A percentile compares a stretch with the other conserved stretches of the same genome.
phyloP scores from a whole-genome alignment of 2,329 filamentous ascomycete species.

The Colletotrichum coccodes region DNA sequence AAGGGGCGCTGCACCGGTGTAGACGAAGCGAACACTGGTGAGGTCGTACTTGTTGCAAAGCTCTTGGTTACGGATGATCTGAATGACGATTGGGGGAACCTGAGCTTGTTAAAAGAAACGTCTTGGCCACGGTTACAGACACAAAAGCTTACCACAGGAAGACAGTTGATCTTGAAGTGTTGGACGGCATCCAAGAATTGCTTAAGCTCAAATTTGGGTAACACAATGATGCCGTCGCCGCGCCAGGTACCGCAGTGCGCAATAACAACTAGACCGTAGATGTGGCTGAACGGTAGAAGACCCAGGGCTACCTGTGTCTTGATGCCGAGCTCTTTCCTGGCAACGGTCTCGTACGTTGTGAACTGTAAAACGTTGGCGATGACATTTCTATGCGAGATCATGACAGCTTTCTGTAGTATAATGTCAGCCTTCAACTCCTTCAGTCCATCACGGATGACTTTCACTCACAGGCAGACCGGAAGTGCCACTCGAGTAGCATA shows the following conservation, averaged over 20 bases:
- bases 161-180: slow-evolving; percentile 72
- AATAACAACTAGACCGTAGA: slow-evolving; percentile 80
- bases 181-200: slow-evolving; percentile 72
- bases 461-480: slow-evolving; percentile 76
- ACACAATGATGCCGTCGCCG: slow-evolving; percentile 78
- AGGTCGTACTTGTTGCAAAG: slow-evolving; percentile 74
- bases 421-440: background rate
- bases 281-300: slow-evolving; percentile 83
- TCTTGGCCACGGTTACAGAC: background rate
- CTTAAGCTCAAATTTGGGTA: slow-evolving; percentile 81
- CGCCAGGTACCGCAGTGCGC: slow-evolving; percentile 73
- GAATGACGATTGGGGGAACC: slow-evolving; percentile 83
- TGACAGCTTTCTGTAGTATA: slow-evolving; percentile 76
- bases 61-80: slow-evolving; percentile 72
- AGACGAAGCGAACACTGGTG: slow-evolving; percentile 70
- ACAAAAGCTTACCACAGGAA: slow-evolving; percentile 68
- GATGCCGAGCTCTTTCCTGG: slow-evolving; percentile 48
- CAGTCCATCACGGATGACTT: background rate
- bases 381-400: slow-evolving; percentile 83
- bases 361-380: slow-evolving; percentile 81
- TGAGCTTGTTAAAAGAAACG: slow-evolving; percentile 37
- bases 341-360: slow-evolving; percentile 51
- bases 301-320: slow-evolving; percentile 65
- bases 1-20: slow-evolving; percentile 80
- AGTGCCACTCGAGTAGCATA: slow-evolving; percentile 85